phyloP scores from a whole-genome alignment of 208 protist genomes.

The Ichthyophonus hoferi region DNA sequence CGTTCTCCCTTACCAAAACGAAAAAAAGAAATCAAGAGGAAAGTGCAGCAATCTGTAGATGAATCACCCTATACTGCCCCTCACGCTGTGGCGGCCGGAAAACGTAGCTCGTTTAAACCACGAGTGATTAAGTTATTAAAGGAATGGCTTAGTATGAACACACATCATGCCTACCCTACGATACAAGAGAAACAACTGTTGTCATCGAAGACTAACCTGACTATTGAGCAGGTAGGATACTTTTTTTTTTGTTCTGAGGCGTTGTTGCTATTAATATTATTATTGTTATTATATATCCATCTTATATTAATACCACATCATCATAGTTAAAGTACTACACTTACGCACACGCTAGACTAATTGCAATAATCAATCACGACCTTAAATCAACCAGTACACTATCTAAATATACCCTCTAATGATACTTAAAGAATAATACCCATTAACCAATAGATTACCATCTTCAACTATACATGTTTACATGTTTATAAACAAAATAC shows the following conservation, averaged over 20 bases:
- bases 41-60: too few relatives aligned
- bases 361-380: too few relatives aligned
- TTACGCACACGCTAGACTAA: neutral
- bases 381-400: too few relatives aligned
- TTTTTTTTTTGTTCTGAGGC: neutral
- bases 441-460: too few relatives aligned
- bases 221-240: slow-evolving; percentile 3
- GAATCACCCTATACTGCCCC: neutral
- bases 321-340: neutral
- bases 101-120: neutral
- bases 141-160: slow-evolving; percentile 20
- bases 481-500: too few relatives aligned
- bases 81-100: neutral
- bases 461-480: too few relatives aligned
- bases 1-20: neutral
- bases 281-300: neutral
- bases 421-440: too few relatives aligned
- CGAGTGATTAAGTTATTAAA: neutral
- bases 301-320: neutral
- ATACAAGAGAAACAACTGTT: slow-evolving; percentile 18
- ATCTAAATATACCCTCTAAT: too few relatives aligned
- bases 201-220: neutral
- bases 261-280: neutral
- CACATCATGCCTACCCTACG: slow-evolving; percentile 25
- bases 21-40: neutral